Percentiles rank a stretch among this genome's conserved stretches.
Conservation (phyloP, 192 early-diverging fungal genomes). For the Allomyces javanicus region DNA sequence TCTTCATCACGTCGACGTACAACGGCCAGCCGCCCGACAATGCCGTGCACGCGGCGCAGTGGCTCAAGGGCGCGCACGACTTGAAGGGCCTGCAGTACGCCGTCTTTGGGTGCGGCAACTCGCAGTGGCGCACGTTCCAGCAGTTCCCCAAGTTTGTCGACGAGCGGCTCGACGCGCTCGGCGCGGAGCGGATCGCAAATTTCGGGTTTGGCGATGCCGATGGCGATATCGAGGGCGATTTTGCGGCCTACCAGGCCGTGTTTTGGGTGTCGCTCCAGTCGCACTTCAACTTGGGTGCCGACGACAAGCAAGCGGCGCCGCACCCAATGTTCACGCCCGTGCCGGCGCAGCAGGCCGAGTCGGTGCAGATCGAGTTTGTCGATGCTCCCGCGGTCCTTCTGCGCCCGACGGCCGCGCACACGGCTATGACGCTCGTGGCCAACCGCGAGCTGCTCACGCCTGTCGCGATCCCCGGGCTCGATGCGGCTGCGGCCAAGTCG, state of each 20-base stretch:
- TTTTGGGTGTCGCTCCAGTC: background rate
- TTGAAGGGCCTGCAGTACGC: slow-evolving; percentile 21
- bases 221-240: slow-evolving; percentile 14
- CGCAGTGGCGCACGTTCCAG: slow-evolving; percentile 37
- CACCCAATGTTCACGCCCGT: slow-evolving; percentile 1
- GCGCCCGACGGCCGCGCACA: background rate
- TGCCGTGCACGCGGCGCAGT: slow-evolving; percentile 8
- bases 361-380: background rate
- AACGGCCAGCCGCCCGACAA: slow-evolving; percentile 34
- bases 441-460: slow-evolving; percentile 1
- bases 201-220: slow-evolving; percentile 26
- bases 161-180: slow-evolving; percentile 18
- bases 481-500: background rate
- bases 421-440: background rate
- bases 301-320: background rate
- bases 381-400: background rate
- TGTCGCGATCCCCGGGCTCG: background rate
- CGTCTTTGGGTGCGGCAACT: slow-evolving; percentile 40
- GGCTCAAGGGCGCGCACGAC: slow-evolving; percentile 11
- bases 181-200: slow-evolving; percentile 18
- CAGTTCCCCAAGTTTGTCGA: slow-evolving; percentile 27
- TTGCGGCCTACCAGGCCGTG: background rate
- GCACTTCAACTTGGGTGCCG: background rate
- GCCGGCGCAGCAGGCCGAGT: background rate
- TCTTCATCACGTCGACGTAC: slow-evolving; percentile 24